Evolutionary conservation across 768 basidiomycete genomes (phyloP).

Genomic region (Hericium coralloides): DNA sequence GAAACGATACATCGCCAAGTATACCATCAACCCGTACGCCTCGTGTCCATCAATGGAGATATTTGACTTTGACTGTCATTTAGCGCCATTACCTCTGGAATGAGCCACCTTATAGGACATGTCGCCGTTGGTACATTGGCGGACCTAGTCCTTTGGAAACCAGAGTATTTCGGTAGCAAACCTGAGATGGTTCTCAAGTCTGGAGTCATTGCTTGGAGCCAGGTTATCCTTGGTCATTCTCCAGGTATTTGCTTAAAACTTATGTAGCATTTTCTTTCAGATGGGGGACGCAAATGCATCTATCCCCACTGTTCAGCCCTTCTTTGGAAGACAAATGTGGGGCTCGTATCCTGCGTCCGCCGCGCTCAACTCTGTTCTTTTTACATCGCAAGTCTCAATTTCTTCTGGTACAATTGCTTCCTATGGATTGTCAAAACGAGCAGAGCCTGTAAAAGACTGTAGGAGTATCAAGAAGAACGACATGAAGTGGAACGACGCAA

Average conservation of each 20-base stretch:
- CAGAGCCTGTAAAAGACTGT: constrained; percentile 71
- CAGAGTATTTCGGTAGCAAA: constrained; percentile 85
- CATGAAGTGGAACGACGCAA: constrained; percentile 87
- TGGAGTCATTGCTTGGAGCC: constrained; percentile 86
- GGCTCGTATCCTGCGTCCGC: constrained; percentile 70
- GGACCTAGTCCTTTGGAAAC: constrained; percentile 94
- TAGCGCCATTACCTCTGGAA: constrained; percentile 91
- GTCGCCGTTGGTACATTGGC: constrained; percentile 77
- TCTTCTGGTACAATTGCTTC: constrained; percentile 44
- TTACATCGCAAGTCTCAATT: constrained; percentile 74
- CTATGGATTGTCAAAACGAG: constrained; percentile 64
- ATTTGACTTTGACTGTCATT: neutral
- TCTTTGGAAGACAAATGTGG: constrained; percentile 90
- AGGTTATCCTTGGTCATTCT: constrained; percentile 35
- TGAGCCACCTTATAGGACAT: constrained; percentile 80
- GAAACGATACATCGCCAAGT: constrained; percentile 92
- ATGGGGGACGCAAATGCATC: constrained; percentile 97
- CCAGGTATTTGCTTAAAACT: neutral
- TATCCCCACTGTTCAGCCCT: constrained; percentile 92
- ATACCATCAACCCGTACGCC: constrained; percentile 93
- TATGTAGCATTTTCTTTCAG: constrained; percentile 31
- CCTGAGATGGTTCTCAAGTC: constrained; percentile 95
- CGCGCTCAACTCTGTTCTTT: constrained; percentile 75
- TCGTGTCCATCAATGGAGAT: neutral
- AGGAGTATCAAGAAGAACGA: constrained; percentile 71